Conservation (phyloP, 2,329 filamentous ascomycete genomes). For the Calonectria montana region DNA sequence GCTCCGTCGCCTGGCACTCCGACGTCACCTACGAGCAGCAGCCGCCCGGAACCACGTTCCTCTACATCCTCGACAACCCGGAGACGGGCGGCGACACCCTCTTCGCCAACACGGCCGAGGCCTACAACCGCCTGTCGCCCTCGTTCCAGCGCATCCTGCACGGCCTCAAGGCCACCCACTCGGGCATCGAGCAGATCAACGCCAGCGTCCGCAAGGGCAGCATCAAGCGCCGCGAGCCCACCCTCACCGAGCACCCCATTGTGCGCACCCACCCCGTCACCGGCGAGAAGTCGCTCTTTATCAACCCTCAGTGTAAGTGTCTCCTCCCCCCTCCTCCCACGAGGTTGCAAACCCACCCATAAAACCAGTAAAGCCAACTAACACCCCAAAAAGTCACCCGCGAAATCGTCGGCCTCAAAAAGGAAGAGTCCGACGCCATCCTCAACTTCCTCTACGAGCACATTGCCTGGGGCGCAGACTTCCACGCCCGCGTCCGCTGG, state of each 20-base stretch:
- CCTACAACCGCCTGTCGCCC: conserved; percentile 84
- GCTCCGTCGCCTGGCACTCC: conserved; percentile 88
- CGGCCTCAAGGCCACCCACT: conserved; percentile 84
- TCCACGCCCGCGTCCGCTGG: conserved; percentile 82
- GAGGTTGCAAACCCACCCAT: not conserved
- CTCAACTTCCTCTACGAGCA: conserved; percentile 76
- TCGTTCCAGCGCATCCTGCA: conserved; percentile 84
- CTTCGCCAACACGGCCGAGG: conserved; percentile 82
- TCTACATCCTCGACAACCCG: conserved; percentile 88
- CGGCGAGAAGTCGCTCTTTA: conserved; percentile 84
- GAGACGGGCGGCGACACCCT: conserved; percentile 85
- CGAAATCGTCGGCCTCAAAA: conserved; percentile 84
- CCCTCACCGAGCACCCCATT: conserved; percentile 80
- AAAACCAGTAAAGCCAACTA: not conserved
- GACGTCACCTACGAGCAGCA: conserved; percentile 91
- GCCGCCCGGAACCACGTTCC: conserved; percentile 89
- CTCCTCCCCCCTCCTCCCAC: not conserved
- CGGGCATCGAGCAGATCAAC: conserved; percentile 82
- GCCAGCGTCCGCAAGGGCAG: conserved; percentile 74
- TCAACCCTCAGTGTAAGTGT: conserved; percentile 83
- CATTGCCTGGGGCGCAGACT: conserved; percentile 68
- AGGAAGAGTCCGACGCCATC: conserved; percentile 84
- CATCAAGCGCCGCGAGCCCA: conserved; percentile 80
- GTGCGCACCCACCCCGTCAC: conserved; percentile 85
- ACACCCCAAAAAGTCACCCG: conserved; percentile 72